Base-by-base conservation (phyloP, 2,329 filamentous ascomycete genomes). In the Neonectria ditissima region DNA sequence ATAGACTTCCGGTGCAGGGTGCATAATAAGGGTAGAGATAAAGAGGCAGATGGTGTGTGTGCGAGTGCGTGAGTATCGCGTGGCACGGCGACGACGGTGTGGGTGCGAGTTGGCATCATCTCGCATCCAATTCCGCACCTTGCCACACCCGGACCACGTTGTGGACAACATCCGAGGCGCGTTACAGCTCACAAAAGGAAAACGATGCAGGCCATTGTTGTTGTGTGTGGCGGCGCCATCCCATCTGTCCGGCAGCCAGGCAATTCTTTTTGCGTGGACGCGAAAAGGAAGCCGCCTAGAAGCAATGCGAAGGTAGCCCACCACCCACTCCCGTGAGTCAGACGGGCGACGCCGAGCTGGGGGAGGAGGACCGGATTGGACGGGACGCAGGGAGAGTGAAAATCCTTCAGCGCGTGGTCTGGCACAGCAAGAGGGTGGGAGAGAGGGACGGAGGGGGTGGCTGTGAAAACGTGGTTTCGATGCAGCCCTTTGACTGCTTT, bases 381-480 rank as follows among this genome's bases (percentile, higher is more conserved):
- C 52, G 54, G 58, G 56, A 26, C 32, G 52, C 30, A 24, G 18
- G 10, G 44, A 30, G 14, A 53, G n/a, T 4, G 18, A 24, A 37
- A 18, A 45, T 22, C 18, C 30, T 22, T 30, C 41, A 47, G 11
- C 26, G 18, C 43, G 45, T 13, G 45, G 45, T 30, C 47, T 26
- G 37, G 37, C 30, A 11, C n/a, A n/a, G n/a, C n/a, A n/a, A n/a
- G n/a, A n/a, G n/a, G n/a, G n/a, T n/a, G n/a, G n/a, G n/a, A n/a
- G n/a, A 45, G 24, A 45, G 55, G 47, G 47, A 14, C 41, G n/a
- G 41, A 48, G 44, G 55, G 65, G 57, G 68, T 61, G 59, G 54
- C 44, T 34, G 54, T 50, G 57, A 61, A 61, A 72, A 72, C 69
- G 69, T 69, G 69, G 67, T 62, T n/a, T n/a, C n/a, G 62, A 58